These are phyloP conservation scores for Aspergillus melleus DNA, from an alignment of 2,329 filamentous ascomycete genomes.

Conservation along the genomic window DNA sequence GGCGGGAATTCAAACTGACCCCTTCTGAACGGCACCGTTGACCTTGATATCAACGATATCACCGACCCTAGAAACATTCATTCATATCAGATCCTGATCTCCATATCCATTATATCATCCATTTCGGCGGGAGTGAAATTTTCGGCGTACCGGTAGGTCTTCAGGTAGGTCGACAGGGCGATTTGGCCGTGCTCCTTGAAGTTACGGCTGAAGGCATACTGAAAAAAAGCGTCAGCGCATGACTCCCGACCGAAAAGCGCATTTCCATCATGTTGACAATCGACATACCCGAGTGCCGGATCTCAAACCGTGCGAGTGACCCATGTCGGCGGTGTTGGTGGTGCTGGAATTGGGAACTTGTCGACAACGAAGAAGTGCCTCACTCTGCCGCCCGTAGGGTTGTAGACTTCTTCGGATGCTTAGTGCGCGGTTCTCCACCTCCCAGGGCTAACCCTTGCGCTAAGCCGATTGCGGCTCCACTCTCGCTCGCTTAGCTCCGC, in stretches of 20 bases:
- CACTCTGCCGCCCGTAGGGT: constrained; percentile 25
- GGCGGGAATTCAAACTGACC: constrained; percentile 61
- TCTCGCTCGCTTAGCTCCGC: constrained; percentile 23
- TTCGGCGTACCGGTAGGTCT: constrained; percentile 75
- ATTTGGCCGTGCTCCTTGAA: constrained; percentile 98
- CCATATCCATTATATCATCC: constrained; percentile 13
- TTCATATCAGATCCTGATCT: constrained; percentile 48
- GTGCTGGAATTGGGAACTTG: constrained; percentile 40
- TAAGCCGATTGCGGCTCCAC: constrained; percentile 22
- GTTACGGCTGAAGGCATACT: constrained; percentile 89
- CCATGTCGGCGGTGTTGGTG: constrained; percentile 66
- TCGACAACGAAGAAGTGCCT: constrained; percentile 36
- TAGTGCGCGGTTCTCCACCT: constrained; percentile 26
- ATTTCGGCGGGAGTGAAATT: constrained; percentile 13
- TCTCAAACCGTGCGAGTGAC: constrained; percentile 84
- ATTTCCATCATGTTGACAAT: neutral
- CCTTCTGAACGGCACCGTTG: constrained; percentile 98
- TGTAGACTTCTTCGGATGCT: constrained; percentile 24
- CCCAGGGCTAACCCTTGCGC: constrained; percentile 18
- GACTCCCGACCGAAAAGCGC: constrained; percentile 11
- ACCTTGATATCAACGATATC: constrained; percentile 99
- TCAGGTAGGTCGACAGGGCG: constrained; percentile 88
- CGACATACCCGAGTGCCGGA: constrained; percentile 77
- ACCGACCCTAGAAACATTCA: constrained; percentile 67
- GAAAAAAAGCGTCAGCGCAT: constrained; percentile 34